Evolutionary conservation across 805 yeast genomes (phyloP).

Genomic region (Peterozyma xylosa): DNA sequence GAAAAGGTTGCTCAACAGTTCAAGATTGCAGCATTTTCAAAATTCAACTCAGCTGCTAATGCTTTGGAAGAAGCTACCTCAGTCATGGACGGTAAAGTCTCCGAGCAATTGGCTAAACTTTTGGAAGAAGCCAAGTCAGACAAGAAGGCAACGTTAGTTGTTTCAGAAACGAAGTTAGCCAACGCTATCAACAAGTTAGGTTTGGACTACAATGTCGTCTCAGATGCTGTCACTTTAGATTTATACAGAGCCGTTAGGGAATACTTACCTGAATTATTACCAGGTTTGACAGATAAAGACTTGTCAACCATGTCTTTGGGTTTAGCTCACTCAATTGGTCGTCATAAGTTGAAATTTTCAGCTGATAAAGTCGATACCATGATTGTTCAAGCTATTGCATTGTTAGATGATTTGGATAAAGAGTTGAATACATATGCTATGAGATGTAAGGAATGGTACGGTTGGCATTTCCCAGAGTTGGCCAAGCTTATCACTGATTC

Average conservation of each 20-base stretch:
- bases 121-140: slow-evolving; percentile 71
- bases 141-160: slow-evolving; percentile 82
- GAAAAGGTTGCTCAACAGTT: slow-evolving; percentile 85
- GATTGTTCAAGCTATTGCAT: slow-evolving; percentile 98
- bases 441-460: slow-evolving; percentile 99
- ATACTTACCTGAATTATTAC: slow-evolving; percentile 86
- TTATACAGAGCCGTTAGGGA: slow-evolving; percentile 93
- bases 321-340: slow-evolving; percentile 97
- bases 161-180: slow-evolving; percentile 92
- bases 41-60: slow-evolving; percentile 88
- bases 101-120: slow-evolving; percentile 70
- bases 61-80: slow-evolving; percentile 95
- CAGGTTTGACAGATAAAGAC: slow-evolving; percentile 83
- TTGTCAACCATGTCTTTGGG: slow-evolving; percentile 94
- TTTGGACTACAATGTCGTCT: slow-evolving; percentile 76
- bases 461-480: slow-evolving; percentile 99
- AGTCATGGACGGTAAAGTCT: slow-evolving; percentile 88
- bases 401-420: slow-evolving; percentile 93
- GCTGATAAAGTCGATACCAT: slow-evolving; percentile 98
- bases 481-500: slow-evolving; percentile 96
- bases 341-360: slow-evolving; percentile 94
- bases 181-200: slow-evolving; percentile 95
- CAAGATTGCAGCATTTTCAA: slow-evolving; percentile 92
- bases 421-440: slow-evolving; percentile 97
- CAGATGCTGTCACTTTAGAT: slow-evolving; percentile 93